Percentiles rank a stretch among this genome's conserved stretches.
Evolutionary conservation across 208 protist genomes (phyloP).

Genomic region (Trypanosoma lewisi): DNA sequence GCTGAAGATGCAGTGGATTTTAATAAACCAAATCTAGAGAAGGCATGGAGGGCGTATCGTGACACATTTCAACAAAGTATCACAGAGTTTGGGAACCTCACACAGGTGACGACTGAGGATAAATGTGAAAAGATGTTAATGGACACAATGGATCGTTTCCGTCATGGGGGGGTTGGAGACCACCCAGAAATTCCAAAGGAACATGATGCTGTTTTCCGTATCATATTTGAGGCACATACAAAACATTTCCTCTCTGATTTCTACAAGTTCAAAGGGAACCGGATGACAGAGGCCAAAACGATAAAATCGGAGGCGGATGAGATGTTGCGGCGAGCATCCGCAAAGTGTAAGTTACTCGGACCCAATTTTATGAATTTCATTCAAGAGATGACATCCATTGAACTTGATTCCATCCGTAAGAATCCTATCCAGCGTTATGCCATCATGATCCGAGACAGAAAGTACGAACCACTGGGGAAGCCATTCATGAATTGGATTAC

Average conservation of each 20-base stretch:
- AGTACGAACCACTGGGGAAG: constrained; percentile 73
- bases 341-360: constrained; percentile 83
- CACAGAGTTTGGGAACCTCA: constrained; percentile 83
- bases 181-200: constrained; percentile 71
- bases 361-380: constrained; percentile 89
- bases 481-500: constrained; percentile 86
- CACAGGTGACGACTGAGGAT: constrained; percentile 74
- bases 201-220: constrained; percentile 68
- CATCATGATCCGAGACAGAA: constrained; percentile 72
- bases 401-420: constrained; percentile 84
- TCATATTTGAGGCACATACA: constrained; percentile 86
- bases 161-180: constrained; percentile 68
- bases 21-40: constrained; percentile 77
- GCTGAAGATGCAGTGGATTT: constrained; percentile 63
- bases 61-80: constrained; percentile 77
- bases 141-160: constrained; percentile 76
- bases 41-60: constrained; percentile 75
- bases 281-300: constrained; percentile 65
- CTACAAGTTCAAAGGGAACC: constrained; percentile 82
- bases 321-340: constrained; percentile 69
- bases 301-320: constrained; percentile 79
- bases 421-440: constrained; percentile 85
- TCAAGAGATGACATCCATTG: constrained; percentile 86
- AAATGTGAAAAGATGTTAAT: constrained; percentile 78
- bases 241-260: constrained; percentile 88